Evolutionary conservation across 148 eudicot species (phyloP).

Genomic region (Linanthus parryae): DNA sequence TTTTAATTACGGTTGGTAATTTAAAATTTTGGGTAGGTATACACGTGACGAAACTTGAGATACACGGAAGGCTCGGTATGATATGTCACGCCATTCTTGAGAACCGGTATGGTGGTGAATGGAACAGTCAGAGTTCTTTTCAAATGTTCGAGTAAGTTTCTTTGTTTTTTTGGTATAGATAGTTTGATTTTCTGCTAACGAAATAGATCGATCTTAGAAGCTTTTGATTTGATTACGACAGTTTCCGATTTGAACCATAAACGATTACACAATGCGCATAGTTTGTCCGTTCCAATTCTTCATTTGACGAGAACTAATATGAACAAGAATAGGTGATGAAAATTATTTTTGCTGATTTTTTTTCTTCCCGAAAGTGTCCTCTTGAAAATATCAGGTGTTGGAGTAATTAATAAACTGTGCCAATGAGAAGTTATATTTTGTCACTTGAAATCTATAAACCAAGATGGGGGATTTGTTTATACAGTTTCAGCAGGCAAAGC

Average conservation of each 20-base stretch:
- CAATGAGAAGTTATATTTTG: no score
- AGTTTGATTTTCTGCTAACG: not conserved
- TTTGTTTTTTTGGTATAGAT: not conserved
- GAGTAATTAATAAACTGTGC: not conserved
- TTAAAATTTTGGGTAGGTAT: slow-evolving; percentile 17
- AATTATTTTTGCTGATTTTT: not conserved
- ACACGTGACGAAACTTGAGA: slow-evolving; percentile 37
- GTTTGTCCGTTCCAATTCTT: no score
- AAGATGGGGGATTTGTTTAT: not conserved
- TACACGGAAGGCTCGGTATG: slow-evolving; percentile 57
- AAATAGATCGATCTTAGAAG: not conserved
- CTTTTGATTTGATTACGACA: not conserved
- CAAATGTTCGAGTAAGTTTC: slow-evolving; percentile 52
- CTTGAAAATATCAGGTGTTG: not conserved
- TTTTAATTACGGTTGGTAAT: not conserved
- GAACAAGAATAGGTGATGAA: no score
- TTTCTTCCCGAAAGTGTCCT: not conserved
- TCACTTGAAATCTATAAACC: not conserved
- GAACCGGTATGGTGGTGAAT: slow-evolving; percentile 7
- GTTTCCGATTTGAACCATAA: not conserved
- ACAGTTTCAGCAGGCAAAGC: slow-evolving; percentile 26
- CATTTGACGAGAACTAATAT: no score
- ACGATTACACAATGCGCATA: no score
- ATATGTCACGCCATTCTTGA: slow-evolving; percentile 48
- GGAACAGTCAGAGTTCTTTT: slow-evolving; percentile 5